Conservation (phyloP, 2,329 filamentous ascomycete species). For the Colletotrichum siamense region DNA sequence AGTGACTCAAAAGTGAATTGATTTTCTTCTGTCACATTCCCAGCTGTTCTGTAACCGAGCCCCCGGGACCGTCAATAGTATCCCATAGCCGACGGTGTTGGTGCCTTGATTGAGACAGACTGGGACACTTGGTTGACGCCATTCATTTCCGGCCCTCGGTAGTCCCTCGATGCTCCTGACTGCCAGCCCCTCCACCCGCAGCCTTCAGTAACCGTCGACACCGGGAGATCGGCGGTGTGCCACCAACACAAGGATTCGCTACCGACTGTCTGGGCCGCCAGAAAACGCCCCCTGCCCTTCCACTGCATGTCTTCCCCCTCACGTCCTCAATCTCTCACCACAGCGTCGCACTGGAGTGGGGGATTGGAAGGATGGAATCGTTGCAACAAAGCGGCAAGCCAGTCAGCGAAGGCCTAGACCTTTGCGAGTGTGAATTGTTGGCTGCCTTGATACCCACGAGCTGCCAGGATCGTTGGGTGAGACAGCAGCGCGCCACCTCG, state of each 20-base stretch:
- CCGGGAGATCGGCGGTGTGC: conserved; percentile 17
- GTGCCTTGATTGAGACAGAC: not conserved
- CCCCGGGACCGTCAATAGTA: conserved; percentile 13
- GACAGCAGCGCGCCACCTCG: conserved; percentile 15
- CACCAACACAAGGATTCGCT: not conserved
- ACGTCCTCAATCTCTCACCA: not conserved
- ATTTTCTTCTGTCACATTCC: not conserved
- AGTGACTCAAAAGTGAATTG: not conserved
- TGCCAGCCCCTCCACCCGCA: not conserved
- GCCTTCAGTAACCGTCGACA: not conserved
- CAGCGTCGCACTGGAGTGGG: not conserved
- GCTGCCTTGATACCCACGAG: not conserved
- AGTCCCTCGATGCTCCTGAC: not conserved
- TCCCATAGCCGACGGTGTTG: not conserved
- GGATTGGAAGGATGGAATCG: not conserved
- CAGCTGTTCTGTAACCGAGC: not conserved
- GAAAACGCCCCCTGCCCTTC: not conserved
- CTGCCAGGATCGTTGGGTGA: not conserved
- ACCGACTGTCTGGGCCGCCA: conserved; percentile 15
- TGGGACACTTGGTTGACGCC: not conserved
- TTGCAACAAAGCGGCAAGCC: not conserved
- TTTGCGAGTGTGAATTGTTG: not conserved
- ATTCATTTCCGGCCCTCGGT: not conserved
- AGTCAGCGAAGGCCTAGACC: not conserved
- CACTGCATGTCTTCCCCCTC: not conserved